Evolutionary conservation across 345 rosid species (phyloP).

Genomic region (Eucalyptus tenuipes): DNA sequence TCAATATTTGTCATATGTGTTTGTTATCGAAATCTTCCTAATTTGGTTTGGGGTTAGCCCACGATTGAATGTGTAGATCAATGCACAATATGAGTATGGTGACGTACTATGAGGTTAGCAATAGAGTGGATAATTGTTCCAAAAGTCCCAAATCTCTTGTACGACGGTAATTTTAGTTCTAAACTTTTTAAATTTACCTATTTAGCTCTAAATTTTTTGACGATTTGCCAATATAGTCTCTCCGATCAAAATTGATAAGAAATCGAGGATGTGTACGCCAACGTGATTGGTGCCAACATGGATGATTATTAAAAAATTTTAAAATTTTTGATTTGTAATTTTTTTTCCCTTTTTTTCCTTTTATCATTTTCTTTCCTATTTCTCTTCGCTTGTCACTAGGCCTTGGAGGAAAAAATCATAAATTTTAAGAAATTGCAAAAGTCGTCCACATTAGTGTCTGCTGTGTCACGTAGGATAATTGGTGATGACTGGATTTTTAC

Average conservation of each 20-base stretch:
- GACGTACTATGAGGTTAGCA: background rate
- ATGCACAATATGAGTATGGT: background rate
- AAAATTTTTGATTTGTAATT: no score
- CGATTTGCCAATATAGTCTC: no score
- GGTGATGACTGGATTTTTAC: background rate
- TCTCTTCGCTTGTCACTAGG: background rate
- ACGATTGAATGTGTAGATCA: no score
- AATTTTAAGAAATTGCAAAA: no score
- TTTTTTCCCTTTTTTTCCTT: background rate
- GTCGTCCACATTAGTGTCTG: fast-evolving
- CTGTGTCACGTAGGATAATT: fast-evolving
- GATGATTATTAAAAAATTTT: background rate
- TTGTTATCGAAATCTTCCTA: no score
- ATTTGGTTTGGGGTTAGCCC: no score
- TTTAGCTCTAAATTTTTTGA: no score
- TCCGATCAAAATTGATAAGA: background rate
- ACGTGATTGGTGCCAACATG: background rate
- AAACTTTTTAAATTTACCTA: no score
- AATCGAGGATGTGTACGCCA: background rate
- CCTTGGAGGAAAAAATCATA: background rate
- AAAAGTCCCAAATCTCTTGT: background rate
- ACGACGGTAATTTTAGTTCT: fast-evolving
- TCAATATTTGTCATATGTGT: no score
- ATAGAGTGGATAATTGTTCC: no score
- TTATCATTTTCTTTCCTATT: background rate